Conservation (phyloP, 805 yeast species). For the Candida pseudoglaebosa region DNA sequence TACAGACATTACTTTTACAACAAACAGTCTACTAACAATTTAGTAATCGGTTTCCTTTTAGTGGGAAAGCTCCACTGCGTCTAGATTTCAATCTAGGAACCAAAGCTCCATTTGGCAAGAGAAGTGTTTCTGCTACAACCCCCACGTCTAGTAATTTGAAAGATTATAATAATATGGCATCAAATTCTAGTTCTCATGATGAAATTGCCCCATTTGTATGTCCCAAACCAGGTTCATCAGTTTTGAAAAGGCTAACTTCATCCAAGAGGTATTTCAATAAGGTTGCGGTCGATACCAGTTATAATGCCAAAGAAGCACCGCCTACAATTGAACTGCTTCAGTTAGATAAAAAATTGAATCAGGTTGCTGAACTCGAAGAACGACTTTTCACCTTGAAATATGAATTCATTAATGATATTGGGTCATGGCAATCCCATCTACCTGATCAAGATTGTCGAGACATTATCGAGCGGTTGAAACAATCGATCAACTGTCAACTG, state of each 20-base stretch:
- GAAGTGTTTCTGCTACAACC: neutral
- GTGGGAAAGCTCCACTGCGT: conserved; percentile 4
- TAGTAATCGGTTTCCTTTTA: conserved; percentile 2
- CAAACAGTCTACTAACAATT: conserved; percentile 1
- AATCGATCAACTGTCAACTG: conserved; percentile 35
- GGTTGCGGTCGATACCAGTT: neutral
- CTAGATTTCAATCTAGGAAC: neutral
- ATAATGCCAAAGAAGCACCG: neutral
- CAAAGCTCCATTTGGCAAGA: neutral
- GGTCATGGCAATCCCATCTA: conserved; percentile 38
- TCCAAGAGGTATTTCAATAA: conserved; percentile 11
- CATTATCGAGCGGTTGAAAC: conserved; percentile 38
- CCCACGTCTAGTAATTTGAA: neutral
- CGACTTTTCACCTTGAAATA: conserved; percentile 31
- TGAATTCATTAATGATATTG: conserved; percentile 37
- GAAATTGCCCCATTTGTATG: conserved; percentile 5
- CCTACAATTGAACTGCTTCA: conserved; percentile 5
- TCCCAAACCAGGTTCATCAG: conserved; percentile 11
- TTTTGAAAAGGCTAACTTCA: conserved; percentile 19
- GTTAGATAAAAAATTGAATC: conserved; percentile 2
- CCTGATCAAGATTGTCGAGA: conserved; percentile 36
- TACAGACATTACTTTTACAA: too few relatives aligned
- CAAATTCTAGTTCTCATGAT: conserved; percentile 2
- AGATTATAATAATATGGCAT: neutral
- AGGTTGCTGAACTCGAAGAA: conserved; percentile 35